Conservation (phyloP, 1,139 yeast species). For the Candida gigantensis region DNA sequence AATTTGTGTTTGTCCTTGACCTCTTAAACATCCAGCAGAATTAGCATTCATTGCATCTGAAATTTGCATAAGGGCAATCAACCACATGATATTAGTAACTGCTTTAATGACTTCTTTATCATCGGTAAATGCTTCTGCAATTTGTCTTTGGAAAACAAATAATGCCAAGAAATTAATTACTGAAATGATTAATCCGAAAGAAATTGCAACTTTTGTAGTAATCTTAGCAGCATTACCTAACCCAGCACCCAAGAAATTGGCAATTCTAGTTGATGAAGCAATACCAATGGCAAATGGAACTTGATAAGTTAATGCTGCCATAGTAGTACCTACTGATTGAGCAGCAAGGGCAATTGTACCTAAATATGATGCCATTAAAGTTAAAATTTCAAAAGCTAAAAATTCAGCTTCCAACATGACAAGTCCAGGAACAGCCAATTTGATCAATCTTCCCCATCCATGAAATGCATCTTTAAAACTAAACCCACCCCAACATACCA, state of each 20-base stretch:
- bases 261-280: constrained; percentile 60
- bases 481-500: constrained; percentile 45
- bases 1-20: constrained; percentile 60
- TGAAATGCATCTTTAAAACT: constrained; percentile 33
- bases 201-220: constrained; percentile 47
- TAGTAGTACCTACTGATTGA: constrained; percentile 57
- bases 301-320: constrained; percentile 53
- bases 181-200: constrained; percentile 46
- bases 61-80: constrained; percentile 56
- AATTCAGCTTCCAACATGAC: constrained; percentile 63
- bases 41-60: constrained; percentile 61
- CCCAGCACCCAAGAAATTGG: constrained; percentile 59
- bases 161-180: constrained; percentile 41
- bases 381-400: constrained; percentile 57
- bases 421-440: constrained; percentile 56
- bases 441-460: constrained; percentile 50
- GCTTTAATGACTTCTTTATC: constrained; percentile 43
- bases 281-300: constrained; percentile 63
- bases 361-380: constrained; percentile 54
- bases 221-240: constrained; percentile 46
- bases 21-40: constrained; percentile 60
- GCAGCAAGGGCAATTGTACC: constrained; percentile 59
- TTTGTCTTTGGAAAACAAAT: constrained; percentile 36
- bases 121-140: constrained; percentile 42
- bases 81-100: constrained; percentile 48